Conservation (phyloP, 2,329 filamentous ascomycete genomes). For the Xylariaceae sp. region DNA sequence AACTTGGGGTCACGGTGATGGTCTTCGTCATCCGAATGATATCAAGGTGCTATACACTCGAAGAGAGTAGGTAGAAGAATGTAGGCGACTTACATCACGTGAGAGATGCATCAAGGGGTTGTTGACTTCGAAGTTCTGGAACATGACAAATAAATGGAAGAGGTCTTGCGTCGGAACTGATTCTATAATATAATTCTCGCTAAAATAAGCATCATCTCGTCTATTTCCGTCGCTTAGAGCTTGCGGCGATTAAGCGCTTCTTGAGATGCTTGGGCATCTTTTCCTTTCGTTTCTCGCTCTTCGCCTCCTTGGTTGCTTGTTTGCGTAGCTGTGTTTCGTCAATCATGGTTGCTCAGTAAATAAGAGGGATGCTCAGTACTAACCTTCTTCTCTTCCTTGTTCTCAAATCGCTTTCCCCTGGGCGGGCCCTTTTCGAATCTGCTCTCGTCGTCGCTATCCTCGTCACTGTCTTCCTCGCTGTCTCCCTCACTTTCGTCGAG, state of each 20-base stretch:
- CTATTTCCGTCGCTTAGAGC: constrained; percentile 59
- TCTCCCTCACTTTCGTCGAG: constrained; percentile 39
- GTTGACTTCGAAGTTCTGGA: background rate
- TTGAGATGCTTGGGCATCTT: constrained; percentile 97
- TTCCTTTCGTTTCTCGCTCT: constrained; percentile 83
- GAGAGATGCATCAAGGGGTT: background rate
- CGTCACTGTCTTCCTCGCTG: constrained; percentile 41
- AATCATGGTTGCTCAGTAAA: constrained; percentile 6
- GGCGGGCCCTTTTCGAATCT: constrained; percentile 62
- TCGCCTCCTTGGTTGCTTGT: constrained; percentile 86
- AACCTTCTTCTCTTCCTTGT: constrained; percentile 84
- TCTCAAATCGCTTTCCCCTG: constrained; percentile 78
- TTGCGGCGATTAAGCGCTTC: constrained; percentile 70
- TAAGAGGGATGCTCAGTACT: constrained; percentile 16
- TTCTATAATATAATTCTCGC: background rate
- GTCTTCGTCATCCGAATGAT: constrained; percentile 47
- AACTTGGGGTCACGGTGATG: constrained; percentile 17
- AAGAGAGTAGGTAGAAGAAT: no score
- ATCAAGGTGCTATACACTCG: background rate
- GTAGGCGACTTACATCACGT: background rate
- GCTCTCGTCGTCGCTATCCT: constrained; percentile 41
- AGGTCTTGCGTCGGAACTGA: background rate
- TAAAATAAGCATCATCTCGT: constrained; percentile 6
- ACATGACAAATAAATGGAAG: background rate
- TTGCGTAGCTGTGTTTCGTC: constrained; percentile 56